phyloP scores from a whole-genome alignment of 768 basidiomycete genomes.

The Lentinula aciculospora region DNA sequence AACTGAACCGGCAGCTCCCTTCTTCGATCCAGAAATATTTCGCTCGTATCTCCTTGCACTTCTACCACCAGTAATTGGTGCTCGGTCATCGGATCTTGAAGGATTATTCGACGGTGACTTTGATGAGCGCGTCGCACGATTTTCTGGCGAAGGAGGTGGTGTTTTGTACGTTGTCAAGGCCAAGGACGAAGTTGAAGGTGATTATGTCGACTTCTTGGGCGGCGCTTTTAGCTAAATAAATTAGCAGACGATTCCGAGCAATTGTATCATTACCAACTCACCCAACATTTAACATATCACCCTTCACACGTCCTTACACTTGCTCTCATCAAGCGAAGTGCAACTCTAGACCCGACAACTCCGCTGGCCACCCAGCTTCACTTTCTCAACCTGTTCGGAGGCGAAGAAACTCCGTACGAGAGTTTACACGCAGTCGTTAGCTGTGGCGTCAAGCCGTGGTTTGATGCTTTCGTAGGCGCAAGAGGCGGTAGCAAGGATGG shows the following conservation, averaged over 20 bases:
- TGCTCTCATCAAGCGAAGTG: constrained; percentile 90
- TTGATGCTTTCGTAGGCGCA: constrained; percentile 93
- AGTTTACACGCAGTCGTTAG: constrained; percentile 94
- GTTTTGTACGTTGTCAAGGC: constrained; percentile 81
- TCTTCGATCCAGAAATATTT: constrained; percentile 63
- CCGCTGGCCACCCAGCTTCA: constrained; percentile 86
- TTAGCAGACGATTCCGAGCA: constrained; percentile 57
- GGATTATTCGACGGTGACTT: constrained; percentile 68
- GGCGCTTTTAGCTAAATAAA: not conserved
- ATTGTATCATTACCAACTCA: constrained; percentile 62
- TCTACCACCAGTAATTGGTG: constrained; percentile 80
- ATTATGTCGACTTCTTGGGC: constrained; percentile 11
- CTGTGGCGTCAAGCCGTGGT: constrained; percentile 95
- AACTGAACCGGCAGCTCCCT: constrained; percentile 37
- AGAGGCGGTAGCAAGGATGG: constrained; percentile 67
- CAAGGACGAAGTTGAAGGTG: constrained; percentile 72
- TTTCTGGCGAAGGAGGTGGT: constrained; percentile 69
- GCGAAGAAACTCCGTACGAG: constrained; percentile 90
- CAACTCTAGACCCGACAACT: constrained; percentile 71
- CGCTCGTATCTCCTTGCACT: constrained; percentile 65
- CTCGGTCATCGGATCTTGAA: constrained; percentile 52
- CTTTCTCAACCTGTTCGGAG: constrained; percentile 86
- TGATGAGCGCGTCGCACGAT: constrained; percentile 68
- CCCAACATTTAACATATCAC: constrained; percentile 74
- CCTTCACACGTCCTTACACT: constrained; percentile 78